These are phyloP conservation scores for Dactylellina sp. DNA, from an alignment of 2,329 filamentous ascomycete genomes.

Conservation along the genomic window DNA sequence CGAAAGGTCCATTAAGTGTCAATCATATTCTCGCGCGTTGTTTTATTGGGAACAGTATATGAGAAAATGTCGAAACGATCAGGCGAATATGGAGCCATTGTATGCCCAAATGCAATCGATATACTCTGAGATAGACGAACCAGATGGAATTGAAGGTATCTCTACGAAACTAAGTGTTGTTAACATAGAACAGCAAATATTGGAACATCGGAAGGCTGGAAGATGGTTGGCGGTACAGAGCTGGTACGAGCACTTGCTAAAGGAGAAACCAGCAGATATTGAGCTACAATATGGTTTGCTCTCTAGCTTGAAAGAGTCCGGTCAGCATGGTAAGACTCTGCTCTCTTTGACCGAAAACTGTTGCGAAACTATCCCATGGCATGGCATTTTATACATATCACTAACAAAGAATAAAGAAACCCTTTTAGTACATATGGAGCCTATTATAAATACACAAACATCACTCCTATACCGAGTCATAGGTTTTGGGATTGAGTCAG, in stretches of 20 bases:
- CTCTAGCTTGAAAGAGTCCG: constrained; percentile 91
- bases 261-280: constrained; percentile 79
- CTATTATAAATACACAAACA: constrained; percentile 70
- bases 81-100: constrained; percentile 72
- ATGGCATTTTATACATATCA: background rate
- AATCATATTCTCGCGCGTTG: constrained; percentile 88
- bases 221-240: constrained; percentile 94
- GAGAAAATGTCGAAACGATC: constrained; percentile 67
- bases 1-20: constrained; percentile 88
- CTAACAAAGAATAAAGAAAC: constrained; percentile 70
- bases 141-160: constrained; percentile 94
- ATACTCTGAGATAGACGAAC: constrained; percentile 97
- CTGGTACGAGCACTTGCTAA: constrained; percentile 94
- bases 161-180: constrained; percentile 85
- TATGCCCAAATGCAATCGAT: constrained; percentile 88
- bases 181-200: constrained; percentile 91
- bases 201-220: constrained; percentile 91
- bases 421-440: constrained; percentile 85
- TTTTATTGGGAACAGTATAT: constrained; percentile 97
- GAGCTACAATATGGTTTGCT: constrained; percentile 86
- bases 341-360: background rate
- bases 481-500: constrained; percentile 88
- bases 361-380: no score
- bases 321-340: constrained; percentile 79
- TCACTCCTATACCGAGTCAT: constrained; percentile 69